Evolutionary conservation across 2,329 filamentous ascomycete species (phyloP).

Genomic region (Penicillium sp.): DNA sequence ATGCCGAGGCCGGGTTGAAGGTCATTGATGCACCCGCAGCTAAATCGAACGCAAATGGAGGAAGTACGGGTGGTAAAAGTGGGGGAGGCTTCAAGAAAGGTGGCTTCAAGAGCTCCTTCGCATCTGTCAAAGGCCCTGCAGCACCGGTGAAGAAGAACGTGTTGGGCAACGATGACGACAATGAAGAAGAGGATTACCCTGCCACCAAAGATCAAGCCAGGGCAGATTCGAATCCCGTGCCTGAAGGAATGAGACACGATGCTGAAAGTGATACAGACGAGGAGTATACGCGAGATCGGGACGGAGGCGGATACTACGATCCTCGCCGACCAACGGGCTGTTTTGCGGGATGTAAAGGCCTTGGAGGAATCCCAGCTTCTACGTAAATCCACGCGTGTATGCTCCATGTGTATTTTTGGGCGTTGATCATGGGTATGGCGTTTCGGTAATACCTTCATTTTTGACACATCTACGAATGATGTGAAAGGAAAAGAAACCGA

Average conservation of each 20-base stretch:
- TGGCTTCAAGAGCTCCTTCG: constrained; percentile 74
- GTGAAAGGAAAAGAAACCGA: background rate
- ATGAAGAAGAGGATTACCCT: constrained; percentile 28
- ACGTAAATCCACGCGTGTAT: constrained; percentile 1
- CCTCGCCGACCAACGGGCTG: constrained; percentile 50
- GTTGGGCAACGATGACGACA: constrained; percentile 41
- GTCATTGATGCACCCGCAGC: constrained; percentile 33
- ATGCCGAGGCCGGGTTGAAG: constrained; percentile 40
- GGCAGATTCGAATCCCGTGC: constrained; percentile 2
- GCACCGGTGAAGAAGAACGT: constrained; percentile 40
- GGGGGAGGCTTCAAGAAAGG: constrained; percentile 65
- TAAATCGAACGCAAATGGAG: constrained; percentile 19
- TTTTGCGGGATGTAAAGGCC: constrained; percentile 34
- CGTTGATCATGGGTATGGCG: background rate
- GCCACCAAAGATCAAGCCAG: constrained; percentile 6
- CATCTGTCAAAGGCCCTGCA: constrained; percentile 44
- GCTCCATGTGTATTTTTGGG: background rate
- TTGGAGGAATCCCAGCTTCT: constrained; percentile 12
- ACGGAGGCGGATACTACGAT: constrained; percentile 48
- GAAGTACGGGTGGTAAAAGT: constrained; percentile 11
- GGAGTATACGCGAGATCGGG: constrained; percentile 47
- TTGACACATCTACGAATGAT: background rate
- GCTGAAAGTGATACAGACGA: constrained; percentile 68
- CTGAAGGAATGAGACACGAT: constrained; percentile 35
- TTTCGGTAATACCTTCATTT: background rate